phyloP scores from a whole-genome alignment of 495 filamentous ascomycete species.

The Penicillium soppii region DNA sequence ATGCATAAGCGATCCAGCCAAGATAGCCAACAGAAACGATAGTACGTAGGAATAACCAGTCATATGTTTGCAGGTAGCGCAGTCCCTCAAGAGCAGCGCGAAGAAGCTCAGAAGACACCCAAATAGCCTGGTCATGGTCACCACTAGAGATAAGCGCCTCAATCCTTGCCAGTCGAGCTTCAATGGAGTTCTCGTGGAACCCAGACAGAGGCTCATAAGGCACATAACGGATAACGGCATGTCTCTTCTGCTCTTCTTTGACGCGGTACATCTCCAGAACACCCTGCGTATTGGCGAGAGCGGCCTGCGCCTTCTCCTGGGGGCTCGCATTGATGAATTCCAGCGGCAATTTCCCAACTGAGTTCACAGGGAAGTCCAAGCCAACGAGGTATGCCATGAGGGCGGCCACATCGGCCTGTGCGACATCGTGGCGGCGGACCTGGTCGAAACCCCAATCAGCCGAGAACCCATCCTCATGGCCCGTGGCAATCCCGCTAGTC shows the following conservation, averaged over 20 bases:
- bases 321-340: constrained; percentile 70
- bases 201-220: constrained; percentile 66
- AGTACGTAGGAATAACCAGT: constrained; percentile 97
- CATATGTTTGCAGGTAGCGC: constrained; percentile 91
- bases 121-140: constrained; percentile 71
- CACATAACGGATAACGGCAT: constrained; percentile 70
- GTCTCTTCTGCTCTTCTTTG: constrained; percentile 84
- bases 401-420: constrained; percentile 92
- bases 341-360: constrained; percentile 89
- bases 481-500: constrained; percentile 54
- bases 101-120: constrained; percentile 71
- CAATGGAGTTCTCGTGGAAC: constrained; percentile 56
- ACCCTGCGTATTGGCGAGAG: constrained; percentile 80
- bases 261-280: constrained; percentile 96
- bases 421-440: constrained; percentile 83
- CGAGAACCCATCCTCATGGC: constrained; percentile 92
- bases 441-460: constrained; percentile 81
- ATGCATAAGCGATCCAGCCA: constrained; percentile 93
- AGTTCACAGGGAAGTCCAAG: constrained; percentile 91
- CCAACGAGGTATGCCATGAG: constrained; percentile 97
- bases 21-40: constrained; percentile 91
- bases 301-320: constrained; percentile 78
- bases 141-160: constrained; percentile 63
- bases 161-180: constrained; percentile 67
- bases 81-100: constrained; percentile 77